phyloP scores from a whole-genome alignment of 805 yeast genomes.

The Cyberlindnera euphorbiae region DNA sequence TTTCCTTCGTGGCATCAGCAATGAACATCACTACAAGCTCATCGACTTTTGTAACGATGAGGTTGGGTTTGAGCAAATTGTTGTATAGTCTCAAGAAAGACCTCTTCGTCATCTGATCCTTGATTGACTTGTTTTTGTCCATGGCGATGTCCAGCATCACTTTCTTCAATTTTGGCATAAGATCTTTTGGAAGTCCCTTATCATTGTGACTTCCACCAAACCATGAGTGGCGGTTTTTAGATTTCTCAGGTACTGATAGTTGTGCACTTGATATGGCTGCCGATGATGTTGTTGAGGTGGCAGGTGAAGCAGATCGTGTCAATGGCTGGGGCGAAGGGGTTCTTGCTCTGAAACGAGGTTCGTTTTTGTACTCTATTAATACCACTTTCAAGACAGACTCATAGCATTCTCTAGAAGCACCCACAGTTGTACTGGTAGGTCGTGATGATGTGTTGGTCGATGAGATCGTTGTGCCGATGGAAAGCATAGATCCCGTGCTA shows the following conservation, averaged over 20 bases:
- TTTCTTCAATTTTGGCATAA: slow-evolving; percentile 34
- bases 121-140: slow-evolving; percentile 30
- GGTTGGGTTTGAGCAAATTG: slow-evolving; percentile 40
- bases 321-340: slow-evolving; percentile 6
- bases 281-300: slow-evolving; percentile 6
- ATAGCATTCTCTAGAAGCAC: slow-evolving; percentile 36
- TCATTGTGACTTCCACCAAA: slow-evolving; percentile 28
- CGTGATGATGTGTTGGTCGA: not conserved
- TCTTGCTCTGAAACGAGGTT: slow-evolving; percentile 50
- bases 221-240: slow-evolving; percentile 26
- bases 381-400: slow-evolving; percentile 49
- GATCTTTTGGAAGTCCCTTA: slow-evolving; percentile 33
- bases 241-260: slow-evolving; percentile 12
- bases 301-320: slow-evolving; percentile 4
- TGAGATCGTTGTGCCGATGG: slow-evolving; percentile 12
- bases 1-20: slow-evolving; percentile 49
- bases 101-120: slow-evolving; percentile 49
- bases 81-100: slow-evolving; percentile 60
- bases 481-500: slow-evolving; percentile 8
- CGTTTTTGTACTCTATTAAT: slow-evolving; percentile 55
- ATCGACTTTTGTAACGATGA: slow-evolving; percentile 30
- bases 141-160: slow-evolving; percentile 43
- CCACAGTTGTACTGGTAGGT: not conserved
- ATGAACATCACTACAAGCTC: slow-evolving; percentile 51
- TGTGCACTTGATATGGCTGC: not conserved